Evolutionary conservation across 2,329 filamentous ascomycete genomes (phyloP).

Genomic region (Claviceps paspali): DNA sequence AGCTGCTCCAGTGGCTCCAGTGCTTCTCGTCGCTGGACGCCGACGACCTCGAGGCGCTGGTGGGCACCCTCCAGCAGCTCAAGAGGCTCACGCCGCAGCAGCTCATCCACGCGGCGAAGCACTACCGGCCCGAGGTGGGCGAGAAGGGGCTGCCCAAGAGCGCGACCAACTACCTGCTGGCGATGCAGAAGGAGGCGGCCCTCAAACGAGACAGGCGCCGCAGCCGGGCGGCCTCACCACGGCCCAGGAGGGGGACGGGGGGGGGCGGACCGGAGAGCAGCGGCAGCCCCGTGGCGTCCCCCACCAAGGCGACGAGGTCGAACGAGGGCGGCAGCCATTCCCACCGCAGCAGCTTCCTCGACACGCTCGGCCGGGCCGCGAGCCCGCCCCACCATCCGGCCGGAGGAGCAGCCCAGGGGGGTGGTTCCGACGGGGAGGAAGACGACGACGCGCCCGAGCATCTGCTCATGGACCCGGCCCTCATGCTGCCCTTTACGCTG

Average conservation of each 20-base stretch:
- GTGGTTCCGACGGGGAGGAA: slow-evolving; percentile 29
- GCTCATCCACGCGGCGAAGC: slow-evolving; percentile 77
- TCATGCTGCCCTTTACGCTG: slow-evolving; percentile 89
- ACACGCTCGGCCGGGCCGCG: slow-evolving; percentile 26
- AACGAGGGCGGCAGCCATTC: too few relatives aligned
- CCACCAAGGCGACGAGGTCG: too few relatives aligned
- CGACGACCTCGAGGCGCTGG: slow-evolving; percentile 77
- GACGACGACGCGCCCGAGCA: slow-evolving; percentile 55
- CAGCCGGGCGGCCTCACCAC: slow-evolving; percentile 30
- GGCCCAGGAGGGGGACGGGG: slow-evolving; percentile 21
- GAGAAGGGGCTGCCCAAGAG: slow-evolving; percentile 84
- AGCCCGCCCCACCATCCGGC: slow-evolving; percentile 23
- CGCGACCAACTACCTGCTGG: slow-evolving; percentile 71
- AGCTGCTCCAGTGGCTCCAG: slow-evolving; percentile 92
- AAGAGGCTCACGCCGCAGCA: slow-evolving; percentile 75
- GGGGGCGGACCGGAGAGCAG: slow-evolving; percentile 18
- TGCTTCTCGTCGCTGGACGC: slow-evolving; percentile 82
- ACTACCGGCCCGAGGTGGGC: slow-evolving; percentile 88
- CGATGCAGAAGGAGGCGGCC: slow-evolving; percentile 61
- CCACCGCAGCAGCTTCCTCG: slow-evolving; percentile 23
- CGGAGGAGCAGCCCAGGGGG: slow-evolving; percentile 17
- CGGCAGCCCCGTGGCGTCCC: too few relatives aligned
- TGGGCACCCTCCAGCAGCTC: slow-evolving; percentile 79
- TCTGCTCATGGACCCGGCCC: slow-evolving; percentile 70
- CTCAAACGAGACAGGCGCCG: slow-evolving; percentile 39